Evolutionary conservation across 306 rosid species (phyloP).

Genomic region (Trifolium repens): DNA sequence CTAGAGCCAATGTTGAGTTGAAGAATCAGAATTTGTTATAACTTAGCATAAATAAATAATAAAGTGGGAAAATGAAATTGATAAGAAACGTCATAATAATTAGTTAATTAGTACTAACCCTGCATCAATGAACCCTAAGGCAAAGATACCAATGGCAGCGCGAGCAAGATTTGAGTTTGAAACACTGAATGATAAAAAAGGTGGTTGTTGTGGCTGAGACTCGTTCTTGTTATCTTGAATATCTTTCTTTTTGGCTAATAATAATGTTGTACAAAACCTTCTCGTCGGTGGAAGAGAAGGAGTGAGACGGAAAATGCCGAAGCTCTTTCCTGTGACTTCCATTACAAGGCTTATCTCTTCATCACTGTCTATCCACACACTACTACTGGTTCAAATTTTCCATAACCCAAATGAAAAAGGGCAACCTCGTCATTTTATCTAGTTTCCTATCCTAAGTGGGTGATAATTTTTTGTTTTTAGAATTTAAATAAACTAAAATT

Average conservation of each 20-base stretch:
- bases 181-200: constrained; percentile 44
- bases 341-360: background rate
- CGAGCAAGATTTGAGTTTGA: constrained; percentile 60
- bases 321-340: constrained; percentile 47
- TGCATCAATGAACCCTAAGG: constrained; percentile 82
- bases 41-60: background rate
- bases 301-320: constrained; percentile 38
- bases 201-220: constrained; percentile 7
- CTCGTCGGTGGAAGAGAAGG: constrained; percentile 40
- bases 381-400: background rate
- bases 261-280: constrained; percentile 1
- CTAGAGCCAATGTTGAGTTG: too few species aligned
- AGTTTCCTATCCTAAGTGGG: too few species aligned
- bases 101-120: constrained; percentile 46
- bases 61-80: background rate
- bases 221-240: constrained; percentile 5
- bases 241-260: constrained; percentile 52
- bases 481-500: too few species aligned
- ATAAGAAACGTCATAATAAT: background rate
- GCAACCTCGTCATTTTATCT: background rate
- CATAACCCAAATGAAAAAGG: background rate
- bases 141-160: constrained; percentile 65
- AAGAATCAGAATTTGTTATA: background rate
- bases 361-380: too few species aligned
- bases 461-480: too few species aligned